Conservation (phyloP, 192 early-diverging fungal genomes). For the Glomus cerebriforme region DNA sequence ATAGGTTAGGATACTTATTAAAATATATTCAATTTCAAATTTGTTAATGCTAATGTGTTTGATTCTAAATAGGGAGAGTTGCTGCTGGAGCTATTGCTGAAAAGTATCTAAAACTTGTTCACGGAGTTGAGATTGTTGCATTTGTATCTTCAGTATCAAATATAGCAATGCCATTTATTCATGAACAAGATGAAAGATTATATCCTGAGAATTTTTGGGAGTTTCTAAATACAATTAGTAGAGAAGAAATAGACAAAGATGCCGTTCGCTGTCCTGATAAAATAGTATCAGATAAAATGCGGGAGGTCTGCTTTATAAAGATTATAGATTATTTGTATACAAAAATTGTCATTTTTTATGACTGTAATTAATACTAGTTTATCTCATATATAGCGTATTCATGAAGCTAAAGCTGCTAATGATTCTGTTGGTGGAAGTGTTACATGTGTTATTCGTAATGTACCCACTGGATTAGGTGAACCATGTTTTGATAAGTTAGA, state of each 20-base stretch:
- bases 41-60: neutral
- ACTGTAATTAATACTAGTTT: neutral
- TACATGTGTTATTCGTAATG: constrained; percentile 94
- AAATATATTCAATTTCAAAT: neutral
- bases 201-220: constrained; percentile 60
- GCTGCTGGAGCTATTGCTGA: constrained; percentile 98
- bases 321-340: neutral
- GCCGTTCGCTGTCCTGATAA: constrained; percentile 89
- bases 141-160: constrained; percentile 90
- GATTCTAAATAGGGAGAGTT: constrained; percentile 70
- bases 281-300: constrained; percentile 73
- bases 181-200: constrained; percentile 48
- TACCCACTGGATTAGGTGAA: constrained; percentile 91
- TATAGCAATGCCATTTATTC: constrained; percentile 72
- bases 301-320: constrained; percentile 56
- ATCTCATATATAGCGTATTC: constrained; percentile 62
- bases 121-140: constrained; percentile 90
- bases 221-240: constrained; percentile 66
- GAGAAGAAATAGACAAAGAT: constrained; percentile 78
- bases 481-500: constrained; percentile 99
- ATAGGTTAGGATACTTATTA: constrained; percentile 59
- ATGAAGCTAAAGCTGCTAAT: constrained; percentile 72
- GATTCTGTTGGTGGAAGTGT: constrained; percentile 96
- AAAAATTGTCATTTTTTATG: neutral
- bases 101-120: constrained; percentile 82